Conservation (phyloP, 1,139 yeast species). For the Sugiyamaella sp. region DNA sequence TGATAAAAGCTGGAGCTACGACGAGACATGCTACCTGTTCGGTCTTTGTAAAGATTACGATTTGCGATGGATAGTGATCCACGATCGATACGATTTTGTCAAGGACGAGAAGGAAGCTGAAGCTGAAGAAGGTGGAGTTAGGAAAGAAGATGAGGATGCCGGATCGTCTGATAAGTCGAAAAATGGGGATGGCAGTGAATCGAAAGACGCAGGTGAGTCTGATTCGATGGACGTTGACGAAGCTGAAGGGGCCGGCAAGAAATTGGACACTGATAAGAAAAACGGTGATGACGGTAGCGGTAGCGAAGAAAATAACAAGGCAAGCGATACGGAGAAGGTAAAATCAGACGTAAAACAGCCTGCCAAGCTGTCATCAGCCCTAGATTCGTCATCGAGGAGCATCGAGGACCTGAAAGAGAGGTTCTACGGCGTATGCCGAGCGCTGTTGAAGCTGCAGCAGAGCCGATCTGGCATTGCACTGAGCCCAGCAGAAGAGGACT, state of each 20-base stretch:
- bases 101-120: conserved; percentile 25
- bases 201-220: conserved; percentile 5
- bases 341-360: conserved; percentile 1
- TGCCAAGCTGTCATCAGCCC: background rate
- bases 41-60: conserved; percentile 74
- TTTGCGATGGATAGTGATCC: conserved; percentile 82
- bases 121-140: conserved; percentile 28
- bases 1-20: conserved; percentile 63
- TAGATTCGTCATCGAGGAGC: conserved; percentile 40
- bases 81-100: conserved; percentile 65
- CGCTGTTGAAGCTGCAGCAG: conserved; percentile 46
- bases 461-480: conserved; percentile 47
- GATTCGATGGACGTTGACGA: conserved; percentile 7
- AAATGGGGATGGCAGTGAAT: conserved; percentile 19
- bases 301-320: conserved; percentile 2
- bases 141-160: conserved; percentile 19
- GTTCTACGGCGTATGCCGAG: conserved; percentile 64
- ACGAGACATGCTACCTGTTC: conserved; percentile 77
- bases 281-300: conserved; percentile 1
- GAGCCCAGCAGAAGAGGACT: conserved; percentile 43
- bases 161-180: conserved; percentile 18
- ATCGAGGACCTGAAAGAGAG: conserved; percentile 84
- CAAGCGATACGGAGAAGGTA: conserved; percentile 4
- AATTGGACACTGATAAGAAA: background rate
- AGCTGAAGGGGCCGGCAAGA: conserved; percentile 8